Evolutionary conservation across 345 rosid genomes (phyloP).

Genomic region (Corymbia maculata): DNA sequence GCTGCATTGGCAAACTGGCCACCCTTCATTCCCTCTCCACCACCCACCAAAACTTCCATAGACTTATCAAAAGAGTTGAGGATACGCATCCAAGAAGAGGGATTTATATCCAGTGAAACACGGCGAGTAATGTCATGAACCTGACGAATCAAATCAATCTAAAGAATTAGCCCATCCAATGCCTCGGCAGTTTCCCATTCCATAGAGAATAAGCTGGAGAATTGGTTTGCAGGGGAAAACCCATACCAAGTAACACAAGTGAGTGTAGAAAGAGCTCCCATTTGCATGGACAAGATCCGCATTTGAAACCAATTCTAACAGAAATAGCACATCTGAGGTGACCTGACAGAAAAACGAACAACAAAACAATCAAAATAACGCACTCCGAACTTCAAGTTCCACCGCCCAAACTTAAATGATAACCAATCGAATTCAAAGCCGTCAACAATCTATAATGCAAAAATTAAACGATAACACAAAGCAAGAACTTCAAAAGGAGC

Average conservation of each 20-base stretch:
- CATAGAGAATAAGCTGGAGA: background rate
- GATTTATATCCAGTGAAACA: conserved; percentile 37
- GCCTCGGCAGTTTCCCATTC: background rate
- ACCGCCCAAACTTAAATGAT: background rate
- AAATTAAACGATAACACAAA: background rate
- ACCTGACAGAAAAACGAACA: conserved; percentile 18
- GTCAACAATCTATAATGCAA: background rate
- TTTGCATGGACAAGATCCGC: conserved; percentile 17
- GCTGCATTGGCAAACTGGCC: conserved; percentile 18
- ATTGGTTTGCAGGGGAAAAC: background rate
- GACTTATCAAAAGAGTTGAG: conserved; percentile 42
- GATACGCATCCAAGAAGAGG: conserved; percentile 43
- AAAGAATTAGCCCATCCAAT: background rate
- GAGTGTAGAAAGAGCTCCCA: conserved; percentile 16
- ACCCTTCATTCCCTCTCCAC: conserved; percentile 17
- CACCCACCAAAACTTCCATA: conserved; percentile 37
- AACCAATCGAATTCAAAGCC: background rate
- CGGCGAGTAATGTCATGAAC: conserved; percentile 46
- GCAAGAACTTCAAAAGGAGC: background rate
- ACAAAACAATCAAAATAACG: background rate
- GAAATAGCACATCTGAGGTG: conserved; percentile 59
- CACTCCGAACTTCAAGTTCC: background rate
- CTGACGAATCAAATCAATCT: conserved; percentile 15
- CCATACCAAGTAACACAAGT: conserved; percentile 52
- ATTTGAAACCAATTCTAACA: conserved; percentile 54